Evolutionary conservation across 495 filamentous ascomycete genomes (phyloP).

Genomic region (Amniculicola lignicola): DNA sequence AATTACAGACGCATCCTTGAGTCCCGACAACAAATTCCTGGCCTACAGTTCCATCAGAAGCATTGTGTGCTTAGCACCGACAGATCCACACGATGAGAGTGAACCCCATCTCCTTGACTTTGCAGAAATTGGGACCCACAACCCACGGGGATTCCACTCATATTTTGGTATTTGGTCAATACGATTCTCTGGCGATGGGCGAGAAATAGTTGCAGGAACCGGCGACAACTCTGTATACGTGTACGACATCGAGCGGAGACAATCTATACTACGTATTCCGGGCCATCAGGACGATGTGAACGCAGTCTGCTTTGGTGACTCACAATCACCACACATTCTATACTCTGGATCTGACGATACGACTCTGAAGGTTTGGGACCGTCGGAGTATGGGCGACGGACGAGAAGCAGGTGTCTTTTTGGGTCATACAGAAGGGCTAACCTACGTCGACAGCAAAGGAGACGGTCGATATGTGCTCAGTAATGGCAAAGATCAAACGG

Average conservation of each 20-base stretch:
- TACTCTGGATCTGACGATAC: slow-evolving; percentile 96
- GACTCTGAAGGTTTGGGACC: slow-evolving; percentile 95
- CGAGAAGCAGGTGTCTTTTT: slow-evolving; percentile 89
- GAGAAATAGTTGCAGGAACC: slow-evolving; percentile 87
- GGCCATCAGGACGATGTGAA: slow-evolving; percentile 91
- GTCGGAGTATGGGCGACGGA: slow-evolving; percentile 80
- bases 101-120: slow-evolving; percentile 78
- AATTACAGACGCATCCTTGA: slow-evolving; percentile 88
- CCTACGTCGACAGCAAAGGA: slow-evolving; percentile 94
- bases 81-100: slow-evolving; percentile 73
- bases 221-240: slow-evolving; percentile 74
- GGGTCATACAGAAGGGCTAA: slow-evolving; percentile 90
- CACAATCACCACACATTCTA: slow-evolving; percentile 83
- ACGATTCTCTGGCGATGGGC: slow-evolving; percentile 88
- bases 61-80: slow-evolving; percentile 79
- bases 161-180: slow-evolving; percentile 71
- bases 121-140: slow-evolving; percentile 48
- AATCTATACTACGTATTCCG: slow-evolving; percentile 66
- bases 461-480: slow-evolving; percentile 92
- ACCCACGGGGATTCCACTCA: slow-evolving; percentile 40
- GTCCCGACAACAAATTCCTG: slow-evolving; percentile 86
- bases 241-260: slow-evolving; percentile 84
- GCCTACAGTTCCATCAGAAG: slow-evolving; percentile 84
- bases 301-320: slow-evolving; percentile 93
- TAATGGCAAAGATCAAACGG: slow-evolving; percentile 93